These are phyloP conservation scores for Hymenoscyphus albidus DNA, from an alignment of 2,329 filamentous ascomycete genomes.

Conservation along the genomic window DNA sequence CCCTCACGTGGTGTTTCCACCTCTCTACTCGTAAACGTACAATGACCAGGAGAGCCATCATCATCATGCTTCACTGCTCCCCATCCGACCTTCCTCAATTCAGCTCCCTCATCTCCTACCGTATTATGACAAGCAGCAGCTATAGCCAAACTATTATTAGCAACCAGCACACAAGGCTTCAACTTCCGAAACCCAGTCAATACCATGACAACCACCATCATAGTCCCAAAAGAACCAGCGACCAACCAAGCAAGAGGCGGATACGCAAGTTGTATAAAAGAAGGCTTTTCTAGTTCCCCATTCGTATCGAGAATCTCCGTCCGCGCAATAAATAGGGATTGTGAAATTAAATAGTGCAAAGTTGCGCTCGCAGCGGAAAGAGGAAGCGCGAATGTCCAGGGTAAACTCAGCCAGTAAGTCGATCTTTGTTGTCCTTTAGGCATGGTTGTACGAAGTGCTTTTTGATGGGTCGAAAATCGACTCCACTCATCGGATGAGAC, in stretches of 20 bases:
- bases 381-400: slow-evolving; percentile 4
- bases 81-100: slow-evolving; percentile 19
- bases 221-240: slow-evolving; percentile 15
- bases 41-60: slow-evolving; percentile 20
- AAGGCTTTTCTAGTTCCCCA: slow-evolving; percentile 8
- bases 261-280: slow-evolving; percentile 23
- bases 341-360: slow-evolving; percentile 2
- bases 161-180: slow-evolving; percentile 19
- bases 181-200: slow-evolving; percentile 19
- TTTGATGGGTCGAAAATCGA: background rate
- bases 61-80: slow-evolving; percentile 15
- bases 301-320: slow-evolving; percentile 26
- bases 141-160: slow-evolving; percentile 26
- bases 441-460: background rate
- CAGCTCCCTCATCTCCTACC: slow-evolving; percentile 12
- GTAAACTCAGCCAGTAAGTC: slow-evolving; percentile 8
- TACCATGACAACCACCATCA: slow-evolving; percentile 20
- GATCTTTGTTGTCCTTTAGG: slow-evolving; percentile 6
- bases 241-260: slow-evolving; percentile 25
- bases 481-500: slow-evolving; percentile 6
- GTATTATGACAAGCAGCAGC: slow-evolving; percentile 21
- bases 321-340: slow-evolving; percentile 17
- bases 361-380: background rate
- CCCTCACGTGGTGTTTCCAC: slow-evolving; percentile 16
- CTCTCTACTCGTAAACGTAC: slow-evolving; percentile 19